These are phyloP conservation scores for Trichoderma endophyticum DNA, from an alignment of 2,329 filamentous ascomycete genomes.

Conservation along the genomic window DNA sequence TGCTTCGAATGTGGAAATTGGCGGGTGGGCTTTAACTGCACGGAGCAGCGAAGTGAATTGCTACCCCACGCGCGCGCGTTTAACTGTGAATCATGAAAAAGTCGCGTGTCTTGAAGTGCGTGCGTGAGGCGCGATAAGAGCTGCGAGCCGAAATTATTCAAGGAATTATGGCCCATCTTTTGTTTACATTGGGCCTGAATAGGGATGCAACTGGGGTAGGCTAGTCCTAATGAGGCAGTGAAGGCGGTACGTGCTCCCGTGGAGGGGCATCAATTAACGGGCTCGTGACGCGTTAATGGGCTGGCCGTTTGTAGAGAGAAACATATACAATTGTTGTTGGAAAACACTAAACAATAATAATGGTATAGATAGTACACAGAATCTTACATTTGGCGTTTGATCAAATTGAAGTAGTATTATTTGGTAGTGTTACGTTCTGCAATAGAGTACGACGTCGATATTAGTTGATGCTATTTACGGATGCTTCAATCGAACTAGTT, in stretches of 20 bases:
- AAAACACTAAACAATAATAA: neutral
- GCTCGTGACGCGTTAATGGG: conserved; percentile 13
- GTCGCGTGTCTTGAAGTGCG: conserved; percentile 14
- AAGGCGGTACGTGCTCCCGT: neutral
- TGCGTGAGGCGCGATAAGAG: neutral
- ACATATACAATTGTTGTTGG: neutral
- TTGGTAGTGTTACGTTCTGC: neutral
- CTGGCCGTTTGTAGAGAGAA: neutral
- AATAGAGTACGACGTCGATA: neutral
- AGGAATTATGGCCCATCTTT: neutral
- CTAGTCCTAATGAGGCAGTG: neutral
- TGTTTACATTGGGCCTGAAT: conserved; percentile 15
- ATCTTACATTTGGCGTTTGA: too few relatives aligned
- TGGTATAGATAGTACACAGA: too few relatives aligned
- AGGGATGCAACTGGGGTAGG: neutral
- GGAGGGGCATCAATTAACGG: neutral
- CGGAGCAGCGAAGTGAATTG: neutral
- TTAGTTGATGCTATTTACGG: neutral
- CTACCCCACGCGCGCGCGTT: conserved; percentile 13
- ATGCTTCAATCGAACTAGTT: neutral
- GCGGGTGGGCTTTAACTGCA: neutral
- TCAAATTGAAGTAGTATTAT: neutral
- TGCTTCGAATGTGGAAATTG: neutral
- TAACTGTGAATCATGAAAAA: neutral
- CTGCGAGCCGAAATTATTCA: neutral